Evolutionary conservation across 768 basidiomycete genomes (phyloP).

Genomic region (Termitomyces sp.): DNA sequence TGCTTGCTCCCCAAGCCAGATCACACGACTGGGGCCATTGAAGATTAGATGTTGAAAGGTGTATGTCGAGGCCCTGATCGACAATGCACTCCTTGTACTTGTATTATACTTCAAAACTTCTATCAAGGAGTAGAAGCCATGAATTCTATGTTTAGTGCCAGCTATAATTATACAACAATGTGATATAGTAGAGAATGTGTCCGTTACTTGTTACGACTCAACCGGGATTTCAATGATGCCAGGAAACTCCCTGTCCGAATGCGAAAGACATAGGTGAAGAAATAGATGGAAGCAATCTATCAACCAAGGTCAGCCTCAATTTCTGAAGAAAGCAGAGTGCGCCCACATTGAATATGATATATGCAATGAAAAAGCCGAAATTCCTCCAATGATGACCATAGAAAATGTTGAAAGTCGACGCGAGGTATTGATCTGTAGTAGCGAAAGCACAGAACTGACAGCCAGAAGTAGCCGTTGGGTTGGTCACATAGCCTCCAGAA

Average conservation of each 20-base stretch:
- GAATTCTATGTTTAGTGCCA: neutral
- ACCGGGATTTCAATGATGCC: conserved; percentile 1
- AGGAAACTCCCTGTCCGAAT: conserved; percentile 10
- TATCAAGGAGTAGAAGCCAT: no score
- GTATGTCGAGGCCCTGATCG: no score
- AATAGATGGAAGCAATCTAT: conserved; percentile 40
- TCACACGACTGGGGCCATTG: no score
- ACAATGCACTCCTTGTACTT: no score
- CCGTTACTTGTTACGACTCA: conserved; percentile 2
- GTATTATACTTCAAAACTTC: neutral
- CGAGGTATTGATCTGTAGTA: conserved; percentile 53
- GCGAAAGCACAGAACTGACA: conserved; percentile 54
- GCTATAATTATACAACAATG: neutral
- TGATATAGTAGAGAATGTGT: neutral
- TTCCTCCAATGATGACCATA: conserved; percentile 50
- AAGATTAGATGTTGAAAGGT: no score
- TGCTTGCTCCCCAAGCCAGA: no score
- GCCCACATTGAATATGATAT: conserved; percentile 40
- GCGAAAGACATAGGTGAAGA: conserved; percentile 39
- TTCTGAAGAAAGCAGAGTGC: neutral
- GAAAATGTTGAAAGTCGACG: conserved; percentile 49
- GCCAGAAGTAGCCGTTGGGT: conserved; percentile 38
- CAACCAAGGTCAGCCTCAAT: neutral
- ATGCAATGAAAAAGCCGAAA: conserved; percentile 45
- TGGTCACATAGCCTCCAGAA: conserved; percentile 55